Base-by-base conservation (phyloP, 352 stramenopile species). In the Globisporangium canariense region DNA sequence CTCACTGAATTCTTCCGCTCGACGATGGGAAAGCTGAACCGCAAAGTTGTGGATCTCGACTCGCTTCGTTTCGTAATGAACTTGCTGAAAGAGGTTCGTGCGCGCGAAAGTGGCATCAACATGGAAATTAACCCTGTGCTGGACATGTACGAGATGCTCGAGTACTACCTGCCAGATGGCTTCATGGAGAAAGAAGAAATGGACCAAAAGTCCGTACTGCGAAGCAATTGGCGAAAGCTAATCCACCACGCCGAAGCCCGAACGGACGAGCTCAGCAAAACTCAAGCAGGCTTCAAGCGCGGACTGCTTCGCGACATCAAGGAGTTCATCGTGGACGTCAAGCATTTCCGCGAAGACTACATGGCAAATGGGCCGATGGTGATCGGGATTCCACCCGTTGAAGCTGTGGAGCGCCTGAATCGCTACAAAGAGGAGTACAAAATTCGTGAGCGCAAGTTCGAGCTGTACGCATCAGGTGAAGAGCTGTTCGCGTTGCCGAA, bases 181-280 rank as follows among this genome's bases (percentile, higher is more conserved):
- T 99, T 99, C 72, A 99, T 99, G 96, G 96, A 99, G 64, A 99
- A 99, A 67, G 95, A 99, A 67, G 97, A 99, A 70, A 99, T 99
- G 78, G 97, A 99, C 62, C 97, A 99, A 68, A 99, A 99, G 77
- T 99, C 93, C 18, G 96, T 99, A 16, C 75, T 99, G 7, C 90
- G 92, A 30, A 96, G 90, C 60, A 98, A 97, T 62, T 99, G 97
- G 97, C 97, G 98, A 51, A 98, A 98, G 64, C 76, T 99, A 18
- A 97, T 99, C 36, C 86, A 97, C 50, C 93, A 98, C 62, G 92
- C 96, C 3, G 90, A 98, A 65, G 81, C 80, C 7, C 90, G 97
- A 11, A 98, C 94, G 0, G 97, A 99, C 54, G 96, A 99, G 62
- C 83, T 99, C 1, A 97, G 88, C 45, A 97, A 97, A 62, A 98